These are phyloP conservation scores for Oidiodendron maius DNA, from an alignment of 495 filamentous ascomycete species.

Conservation along the genomic window DNA sequence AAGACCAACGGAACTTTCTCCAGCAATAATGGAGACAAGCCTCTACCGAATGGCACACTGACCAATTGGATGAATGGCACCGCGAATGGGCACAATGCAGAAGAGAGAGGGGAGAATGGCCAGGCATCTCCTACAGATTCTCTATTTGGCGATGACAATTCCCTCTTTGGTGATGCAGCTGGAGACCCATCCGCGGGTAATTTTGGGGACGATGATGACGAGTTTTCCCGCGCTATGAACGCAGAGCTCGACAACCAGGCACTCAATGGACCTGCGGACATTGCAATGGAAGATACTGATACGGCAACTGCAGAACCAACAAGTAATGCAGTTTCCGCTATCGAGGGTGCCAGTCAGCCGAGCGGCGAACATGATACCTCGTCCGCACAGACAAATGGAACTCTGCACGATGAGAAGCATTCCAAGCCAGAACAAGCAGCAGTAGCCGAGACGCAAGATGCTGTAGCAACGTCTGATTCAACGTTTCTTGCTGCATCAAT, in stretches of 20 bases:
- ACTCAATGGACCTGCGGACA: slow-evolving; percentile 29
- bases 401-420: slow-evolving; percentile 46
- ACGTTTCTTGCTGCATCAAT: slow-evolving; percentile 85
- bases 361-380: slow-evolving; percentile 32
- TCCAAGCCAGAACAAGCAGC: slow-evolving; percentile 14
- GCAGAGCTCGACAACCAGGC: slow-evolving; percentile 50
- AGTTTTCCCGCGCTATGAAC: slow-evolving; percentile 74
- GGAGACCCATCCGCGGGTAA: slow-evolving; percentile 52
- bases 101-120: slow-evolving; percentile 31
- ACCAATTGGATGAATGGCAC: slow-evolving; percentile 41
- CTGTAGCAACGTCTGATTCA: slow-evolving; percentile 44
- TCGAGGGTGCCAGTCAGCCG: neutral
- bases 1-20: slow-evolving; percentile 62
- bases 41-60: slow-evolving; percentile 41
- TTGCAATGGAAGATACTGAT: slow-evolving; percentile 25
- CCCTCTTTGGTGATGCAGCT: slow-evolving; percentile 50
- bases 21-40: slow-evolving; percentile 50
- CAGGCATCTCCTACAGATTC: slow-evolving; percentile 69
- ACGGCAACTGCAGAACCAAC: neutral
- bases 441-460: slow-evolving; percentile 28
- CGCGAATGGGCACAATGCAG: slow-evolving; percentile 20
- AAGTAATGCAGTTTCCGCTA: neutral
- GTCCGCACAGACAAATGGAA: slow-evolving; percentile 38
- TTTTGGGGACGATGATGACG: slow-evolving; percentile 79
- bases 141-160: slow-evolving; percentile 61